These are phyloP conservation scores for Prunus yedoensis DNA, from an alignment of 331 rosid species.

Conservation along the genomic window DNA sequence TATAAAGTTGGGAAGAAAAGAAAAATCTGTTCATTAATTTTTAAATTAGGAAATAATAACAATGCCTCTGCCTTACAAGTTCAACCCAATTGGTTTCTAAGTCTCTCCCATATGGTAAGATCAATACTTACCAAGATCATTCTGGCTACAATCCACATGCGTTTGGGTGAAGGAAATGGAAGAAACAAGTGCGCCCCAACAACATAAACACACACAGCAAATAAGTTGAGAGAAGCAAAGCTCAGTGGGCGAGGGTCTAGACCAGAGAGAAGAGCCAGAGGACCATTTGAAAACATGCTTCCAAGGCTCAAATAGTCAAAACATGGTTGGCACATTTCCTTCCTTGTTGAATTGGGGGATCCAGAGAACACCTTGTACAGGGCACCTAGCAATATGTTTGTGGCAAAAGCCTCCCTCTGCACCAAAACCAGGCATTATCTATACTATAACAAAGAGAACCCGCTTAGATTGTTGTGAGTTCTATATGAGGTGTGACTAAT, in stretches of 20 bases:
- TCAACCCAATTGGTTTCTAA: too few relatives aligned
- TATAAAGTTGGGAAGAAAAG: slow-evolving; percentile 4
- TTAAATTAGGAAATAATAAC: too few relatives aligned
- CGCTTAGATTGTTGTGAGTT: too few relatives aligned
- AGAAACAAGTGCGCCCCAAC: slow-evolving; percentile 13
- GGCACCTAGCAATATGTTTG: too few relatives aligned
- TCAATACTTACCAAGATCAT: slow-evolving; percentile 12
- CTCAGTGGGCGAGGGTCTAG: not conserved
- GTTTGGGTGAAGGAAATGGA: slow-evolving; percentile 30
- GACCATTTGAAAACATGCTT: not conserved
- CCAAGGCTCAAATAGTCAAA: not conserved
- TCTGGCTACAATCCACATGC: slow-evolving; percentile 14
- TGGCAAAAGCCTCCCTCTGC: too few relatives aligned
- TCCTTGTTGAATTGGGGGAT: not conserved
- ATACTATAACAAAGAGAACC: too few relatives aligned
- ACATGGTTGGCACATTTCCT: not conserved
- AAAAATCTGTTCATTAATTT: too few relatives aligned
- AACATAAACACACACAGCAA: slow-evolving; percentile 15
- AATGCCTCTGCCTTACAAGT: too few relatives aligned
- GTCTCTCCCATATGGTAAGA: not conserved
- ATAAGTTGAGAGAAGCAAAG: slow-evolving; percentile 21
- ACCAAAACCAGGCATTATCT: too few relatives aligned
- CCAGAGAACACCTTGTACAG: not conserved
- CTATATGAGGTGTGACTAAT: too few relatives aligned
- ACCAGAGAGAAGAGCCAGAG: too few relatives aligned